Evolutionary conservation across 2,329 filamentous ascomycete species (phyloP), one percentile per base, ranked within the genome.

Genomic region (Arthroderma sp.): DNA sequence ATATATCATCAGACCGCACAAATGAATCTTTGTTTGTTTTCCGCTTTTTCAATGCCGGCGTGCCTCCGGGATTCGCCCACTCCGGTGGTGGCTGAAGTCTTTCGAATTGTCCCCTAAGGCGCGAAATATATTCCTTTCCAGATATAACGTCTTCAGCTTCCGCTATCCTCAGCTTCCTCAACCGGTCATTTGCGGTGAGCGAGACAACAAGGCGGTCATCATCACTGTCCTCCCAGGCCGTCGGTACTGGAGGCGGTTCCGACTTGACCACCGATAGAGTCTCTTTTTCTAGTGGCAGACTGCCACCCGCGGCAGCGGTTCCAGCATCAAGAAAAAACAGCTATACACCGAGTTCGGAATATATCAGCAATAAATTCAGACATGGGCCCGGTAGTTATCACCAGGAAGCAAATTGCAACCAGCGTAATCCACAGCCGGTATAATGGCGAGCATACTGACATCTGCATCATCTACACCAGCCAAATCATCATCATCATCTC

Each of bases 171-270:
- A 98, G 70, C 64, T 96, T 96, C 53, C 88, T 78, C 58, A 95
- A 63, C 51, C 84, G 76, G 40, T 79, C 76, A 38, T 82, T 79
- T 28, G 78, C 75, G 3, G 86, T 83, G 34, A 98, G 73, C 9
- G 89, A 96, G 40, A 98, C 74, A 5, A 79, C 77, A 50, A 95
- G 69, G 44, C 85, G 77, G 58, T 96, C 91, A 58, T 98, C 91
- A 56, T 98, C 91, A 63, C 88, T 96, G 61, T 98, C 91, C 54
- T 88, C 80, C 91, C 91, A 98, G 22, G 69, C 63, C 27, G 36
- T 43, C 5, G 42, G 31, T 22, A 28, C 29, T 6, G 22, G 15
- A 28, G 36, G 28, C 10, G 6, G 4, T 3, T 43, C 32, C 15
- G 37, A n/a, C 4, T 29, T 11, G 22, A 9, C 27, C 4, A 34